Conservation (phyloP, 139 green algal genomes). For the Dunaliella sp. region DNA sequence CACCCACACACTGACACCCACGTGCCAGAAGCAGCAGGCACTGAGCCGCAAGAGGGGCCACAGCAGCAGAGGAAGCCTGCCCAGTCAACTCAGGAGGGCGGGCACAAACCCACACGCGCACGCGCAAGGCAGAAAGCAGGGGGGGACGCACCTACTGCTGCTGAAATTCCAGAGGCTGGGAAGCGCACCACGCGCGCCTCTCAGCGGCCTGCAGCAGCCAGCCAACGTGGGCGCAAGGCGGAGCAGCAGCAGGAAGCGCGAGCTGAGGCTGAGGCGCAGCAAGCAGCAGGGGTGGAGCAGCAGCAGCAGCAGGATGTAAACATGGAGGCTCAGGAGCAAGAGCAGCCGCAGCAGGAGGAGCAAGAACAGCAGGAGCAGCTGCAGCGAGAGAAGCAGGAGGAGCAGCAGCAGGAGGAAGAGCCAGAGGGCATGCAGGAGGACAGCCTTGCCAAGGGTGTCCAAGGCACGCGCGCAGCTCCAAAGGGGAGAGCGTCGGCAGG, state of each 20-base stretch:
- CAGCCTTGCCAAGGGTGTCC: too few relatives aligned
- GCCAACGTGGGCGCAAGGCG: background rate
- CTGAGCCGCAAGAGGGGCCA: background rate
- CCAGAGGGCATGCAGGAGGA: background rate
- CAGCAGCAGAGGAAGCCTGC: too few relatives aligned
- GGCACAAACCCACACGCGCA: background rate
- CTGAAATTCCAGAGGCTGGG: background rate
- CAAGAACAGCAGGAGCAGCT: background rate
- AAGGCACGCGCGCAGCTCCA: too few relatives aligned
- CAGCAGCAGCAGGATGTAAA: background rate
- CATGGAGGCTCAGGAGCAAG: background rate
- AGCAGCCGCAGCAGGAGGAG: background rate
- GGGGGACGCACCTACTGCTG: background rate
- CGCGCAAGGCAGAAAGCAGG: background rate
- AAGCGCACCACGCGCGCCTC: background rate
- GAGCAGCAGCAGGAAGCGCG: background rate
- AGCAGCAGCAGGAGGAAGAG: conserved; percentile 6
- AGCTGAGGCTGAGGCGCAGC: background rate
- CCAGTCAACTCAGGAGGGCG: background rate
- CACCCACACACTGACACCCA: too few relatives aligned
- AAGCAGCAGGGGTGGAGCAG: background rate
- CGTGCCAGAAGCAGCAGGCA: background rate
- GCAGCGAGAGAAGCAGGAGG: background rate
- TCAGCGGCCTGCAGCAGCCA: background rate
- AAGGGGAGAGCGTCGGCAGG: too few relatives aligned